Percentiles rank a stretch among this genome's conserved stretches.
These are phyloP conservation scores for Pittosporum tobira DNA, from an alignment of 129 eudicot species.

Conservation along the genomic window DNA sequence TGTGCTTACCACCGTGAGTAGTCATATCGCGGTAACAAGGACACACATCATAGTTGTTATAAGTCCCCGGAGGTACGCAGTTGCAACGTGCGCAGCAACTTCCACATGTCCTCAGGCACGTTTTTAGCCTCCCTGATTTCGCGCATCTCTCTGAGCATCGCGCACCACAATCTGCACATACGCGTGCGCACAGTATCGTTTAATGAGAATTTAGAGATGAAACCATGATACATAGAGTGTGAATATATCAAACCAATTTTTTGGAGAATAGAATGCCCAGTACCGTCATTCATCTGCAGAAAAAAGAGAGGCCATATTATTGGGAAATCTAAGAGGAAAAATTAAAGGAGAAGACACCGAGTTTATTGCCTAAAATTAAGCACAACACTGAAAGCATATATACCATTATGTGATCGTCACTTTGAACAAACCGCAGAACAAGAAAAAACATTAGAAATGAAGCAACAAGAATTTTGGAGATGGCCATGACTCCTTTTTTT, in stretches of 20 bases:
- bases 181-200: no score
- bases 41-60: slow-evolving; percentile 27
- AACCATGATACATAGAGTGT: no score
- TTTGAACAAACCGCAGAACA: neutral
- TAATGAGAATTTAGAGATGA: no score
- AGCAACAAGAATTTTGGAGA: neutral
- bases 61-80: slow-evolving; percentile 40
- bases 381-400: no score
- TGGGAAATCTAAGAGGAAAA: neutral
- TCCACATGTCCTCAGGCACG: slow-evolving; percentile 12
- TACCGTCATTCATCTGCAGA: neutral
- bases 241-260: neutral
- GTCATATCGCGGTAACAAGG: slow-evolving; percentile 36
- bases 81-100: slow-evolving; percentile 25
- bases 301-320: neutral
- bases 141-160: slow-evolving; percentile 8
- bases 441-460: neutral
- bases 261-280: neutral
- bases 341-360: neutral
- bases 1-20: slow-evolving; percentile 28
- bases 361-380: neutral
- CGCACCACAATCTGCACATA: slow-evolving; percentile 10
- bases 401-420: neutral
- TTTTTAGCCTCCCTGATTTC: slow-evolving; percentile 4
- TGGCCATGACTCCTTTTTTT: neutral